These are phyloP conservation scores for Prorocentrum cordatum DNA, from an alignment of 169 alveolate genomes.

Conservation along the genomic window DNA sequence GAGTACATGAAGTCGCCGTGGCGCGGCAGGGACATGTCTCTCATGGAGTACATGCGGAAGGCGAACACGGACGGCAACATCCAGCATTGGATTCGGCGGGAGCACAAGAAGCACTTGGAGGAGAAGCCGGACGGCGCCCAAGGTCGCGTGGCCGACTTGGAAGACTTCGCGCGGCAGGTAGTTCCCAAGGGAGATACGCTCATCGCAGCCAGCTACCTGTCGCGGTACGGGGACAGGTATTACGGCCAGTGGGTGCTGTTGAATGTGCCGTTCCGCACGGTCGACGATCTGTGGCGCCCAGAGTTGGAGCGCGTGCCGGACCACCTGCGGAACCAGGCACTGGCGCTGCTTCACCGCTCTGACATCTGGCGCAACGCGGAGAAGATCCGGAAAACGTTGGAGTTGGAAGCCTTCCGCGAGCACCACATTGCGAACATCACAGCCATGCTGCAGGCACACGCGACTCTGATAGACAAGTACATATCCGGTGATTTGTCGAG, in stretches of 20 bases:
- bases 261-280: neutral
- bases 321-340: neutral
- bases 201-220: neutral
- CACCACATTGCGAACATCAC: neutral
- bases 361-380: neutral
- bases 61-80: neutral
- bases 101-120: neutral
- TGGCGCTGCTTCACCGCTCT: neutral
- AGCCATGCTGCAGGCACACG: neutral
- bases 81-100: neutral
- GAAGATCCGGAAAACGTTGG: neutral
- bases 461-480: neutral
- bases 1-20: neutral
- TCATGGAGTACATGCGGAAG: constrained; percentile 7
- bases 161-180: neutral
- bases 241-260: constrained; percentile 27
- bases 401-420: neutral
- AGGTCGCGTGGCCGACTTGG: neutral
- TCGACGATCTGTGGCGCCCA: neutral
- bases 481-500: neutral
- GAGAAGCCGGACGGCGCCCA: neutral
- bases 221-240: neutral
- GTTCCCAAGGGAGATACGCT: neutral
- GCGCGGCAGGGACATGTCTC: neutral
- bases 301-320: neutral